Conservation (phyloP, 257 asterid species). For the Rauvolfia tetraphylla region DNA sequence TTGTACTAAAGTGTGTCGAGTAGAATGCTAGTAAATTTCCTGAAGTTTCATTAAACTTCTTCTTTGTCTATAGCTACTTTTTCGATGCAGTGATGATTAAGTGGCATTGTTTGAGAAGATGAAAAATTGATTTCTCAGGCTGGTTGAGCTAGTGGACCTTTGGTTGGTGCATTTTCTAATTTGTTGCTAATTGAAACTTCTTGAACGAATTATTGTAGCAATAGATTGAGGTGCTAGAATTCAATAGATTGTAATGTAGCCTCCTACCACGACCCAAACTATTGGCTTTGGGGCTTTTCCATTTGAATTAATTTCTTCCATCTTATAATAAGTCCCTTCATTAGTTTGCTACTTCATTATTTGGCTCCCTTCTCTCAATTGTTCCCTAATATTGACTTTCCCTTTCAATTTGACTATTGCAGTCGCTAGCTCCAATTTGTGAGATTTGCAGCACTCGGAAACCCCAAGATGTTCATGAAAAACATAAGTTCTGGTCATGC, state of each 20-base stretch:
- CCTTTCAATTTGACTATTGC: constrained; percentile 20
- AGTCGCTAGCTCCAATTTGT: constrained; percentile 77
- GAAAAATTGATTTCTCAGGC: not conserved
- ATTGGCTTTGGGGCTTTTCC: not conserved
- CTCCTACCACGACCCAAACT: not conserved
- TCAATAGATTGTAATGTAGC: not conserved
- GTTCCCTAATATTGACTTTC: not conserved
- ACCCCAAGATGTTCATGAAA: constrained; percentile 43
- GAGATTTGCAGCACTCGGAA: constrained; percentile 58
- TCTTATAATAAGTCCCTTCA: not conserved
- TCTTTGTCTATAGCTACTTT: not conserved
- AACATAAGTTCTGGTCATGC: constrained; percentile 58
- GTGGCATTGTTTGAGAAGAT: not conserved
- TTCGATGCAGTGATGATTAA: not conserved
- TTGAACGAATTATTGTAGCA: not conserved
- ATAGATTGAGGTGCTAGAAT: not conserved
- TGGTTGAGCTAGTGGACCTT: not conserved
- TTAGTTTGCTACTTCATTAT: not conserved
- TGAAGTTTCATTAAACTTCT: not conserved
- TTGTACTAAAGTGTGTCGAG: not conserved
- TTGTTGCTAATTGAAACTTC: not conserved
- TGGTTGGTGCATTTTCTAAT: not conserved
- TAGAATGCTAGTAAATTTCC: not conserved
- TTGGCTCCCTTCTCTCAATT: not conserved
- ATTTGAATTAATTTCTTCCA: not conserved